Evolutionary conservation across 345 rosid genomes (phyloP).

Genomic region (Gossypium raimondii): DNA sequence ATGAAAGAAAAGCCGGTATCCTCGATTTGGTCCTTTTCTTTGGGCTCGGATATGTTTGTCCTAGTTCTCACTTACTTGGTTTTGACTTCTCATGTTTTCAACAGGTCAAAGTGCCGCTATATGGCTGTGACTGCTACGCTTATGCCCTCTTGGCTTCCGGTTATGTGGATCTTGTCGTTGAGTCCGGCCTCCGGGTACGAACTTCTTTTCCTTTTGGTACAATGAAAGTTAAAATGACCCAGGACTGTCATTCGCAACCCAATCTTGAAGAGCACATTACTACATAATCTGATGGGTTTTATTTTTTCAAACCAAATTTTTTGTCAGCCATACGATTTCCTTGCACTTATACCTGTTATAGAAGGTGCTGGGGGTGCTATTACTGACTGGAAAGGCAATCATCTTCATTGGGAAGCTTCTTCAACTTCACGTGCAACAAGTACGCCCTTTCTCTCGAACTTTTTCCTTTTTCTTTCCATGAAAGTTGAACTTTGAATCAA

Average conservation of each 20-base stretch:
- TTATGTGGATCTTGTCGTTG: constrained; percentile 87
- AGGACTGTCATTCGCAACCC: background rate
- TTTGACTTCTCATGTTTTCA: background rate
- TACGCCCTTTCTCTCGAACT: constrained; percentile 19
- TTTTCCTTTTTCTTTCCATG: background rate
- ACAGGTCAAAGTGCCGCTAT: constrained; percentile 86
- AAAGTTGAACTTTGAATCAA: background rate
- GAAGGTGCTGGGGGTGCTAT: constrained; percentile 88
- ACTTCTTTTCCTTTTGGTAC: constrained; percentile 2
- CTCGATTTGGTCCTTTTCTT: background rate
- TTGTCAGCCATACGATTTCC: constrained; percentile 83
- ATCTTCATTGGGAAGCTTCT: constrained; percentile 75
- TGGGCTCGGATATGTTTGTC: background rate
- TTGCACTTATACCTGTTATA: constrained; percentile 82
- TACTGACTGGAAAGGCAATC: constrained; percentile 81
- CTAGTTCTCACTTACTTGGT: background rate
- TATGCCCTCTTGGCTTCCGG: constrained; percentile 97
- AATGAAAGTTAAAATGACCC: background rate
- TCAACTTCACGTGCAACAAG: constrained; percentile 53
- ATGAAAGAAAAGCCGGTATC: background rate
- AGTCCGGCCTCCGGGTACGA: constrained; percentile 85
- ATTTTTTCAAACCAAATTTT: background rate
- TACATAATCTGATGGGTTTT: background rate
- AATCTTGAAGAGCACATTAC: background rate
- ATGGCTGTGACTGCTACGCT: constrained; percentile 98